Conservation (phyloP, 371 early-diverging fungal genomes). For the Haplosporangium sp. region DNA sequence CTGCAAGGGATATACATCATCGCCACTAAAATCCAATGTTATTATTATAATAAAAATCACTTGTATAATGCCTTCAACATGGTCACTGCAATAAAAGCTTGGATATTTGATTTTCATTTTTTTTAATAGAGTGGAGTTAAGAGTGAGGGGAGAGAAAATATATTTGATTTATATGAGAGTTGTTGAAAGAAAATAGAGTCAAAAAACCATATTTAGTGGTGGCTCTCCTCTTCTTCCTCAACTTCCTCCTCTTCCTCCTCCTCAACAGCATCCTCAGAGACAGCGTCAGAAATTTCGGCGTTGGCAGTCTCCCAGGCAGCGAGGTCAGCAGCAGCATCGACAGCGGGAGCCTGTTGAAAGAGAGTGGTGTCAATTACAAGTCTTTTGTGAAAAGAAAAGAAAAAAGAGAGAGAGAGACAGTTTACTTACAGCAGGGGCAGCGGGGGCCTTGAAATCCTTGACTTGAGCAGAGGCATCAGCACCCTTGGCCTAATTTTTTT, state of each 20-base stretch:
- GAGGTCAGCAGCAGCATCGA: slow-evolving; percentile 52
- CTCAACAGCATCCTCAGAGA: slow-evolving; percentile 26
- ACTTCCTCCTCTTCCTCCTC: slow-evolving; percentile 42
- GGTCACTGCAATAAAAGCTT: not conserved
- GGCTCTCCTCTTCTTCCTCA: slow-evolving; percentile 31
- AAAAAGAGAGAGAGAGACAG: too few species aligned
- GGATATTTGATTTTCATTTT: not conserved
- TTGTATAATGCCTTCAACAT: not conserved
- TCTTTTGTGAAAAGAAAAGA: too few species aligned
- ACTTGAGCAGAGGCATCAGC: slow-evolving; percentile 47
- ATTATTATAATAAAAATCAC: not conserved
- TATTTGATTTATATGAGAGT: not conserved
- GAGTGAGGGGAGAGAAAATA: not conserved
- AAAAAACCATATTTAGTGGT: slow-evolving; percentile 28
- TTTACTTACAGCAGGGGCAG: slow-evolving; percentile 37
- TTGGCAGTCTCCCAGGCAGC: slow-evolving; percentile 57
- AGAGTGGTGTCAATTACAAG: not conserved
- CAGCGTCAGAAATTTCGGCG: slow-evolving; percentile 35
- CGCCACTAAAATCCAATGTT: not conserved
- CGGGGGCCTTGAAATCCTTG: slow-evolving; percentile 57
- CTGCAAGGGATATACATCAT: not conserved
- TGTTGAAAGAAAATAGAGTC: not conserved
- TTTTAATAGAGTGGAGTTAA: not conserved
- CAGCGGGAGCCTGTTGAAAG: slow-evolving; percentile 23
- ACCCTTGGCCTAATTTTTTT: slow-evolving; percentile 38